Percentiles rank a stretch among this genome's conserved stretches.
These are phyloP conservation scores for Geum urbanum DNA, from an alignment of 306 rosid species.

Conservation along the genomic window DNA sequence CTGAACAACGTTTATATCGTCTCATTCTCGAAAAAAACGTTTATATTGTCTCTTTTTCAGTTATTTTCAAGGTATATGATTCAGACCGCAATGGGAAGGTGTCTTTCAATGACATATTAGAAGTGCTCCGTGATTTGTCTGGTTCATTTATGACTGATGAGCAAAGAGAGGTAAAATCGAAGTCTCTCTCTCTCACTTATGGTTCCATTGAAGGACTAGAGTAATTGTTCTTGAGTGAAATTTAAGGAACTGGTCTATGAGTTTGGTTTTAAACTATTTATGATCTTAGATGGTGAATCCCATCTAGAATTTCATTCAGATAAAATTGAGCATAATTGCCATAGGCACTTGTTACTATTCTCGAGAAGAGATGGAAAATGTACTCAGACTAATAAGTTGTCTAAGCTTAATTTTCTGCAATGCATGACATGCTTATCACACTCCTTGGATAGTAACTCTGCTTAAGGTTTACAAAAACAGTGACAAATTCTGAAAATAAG, in stretches of 20 bases:
- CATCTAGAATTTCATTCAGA: neutral
- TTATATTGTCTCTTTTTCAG: constrained; percentile 31
- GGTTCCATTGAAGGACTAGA: neutral
- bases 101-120: constrained; percentile 63
- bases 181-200: neutral
- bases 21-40: neutral
- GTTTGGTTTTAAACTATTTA: neutral
- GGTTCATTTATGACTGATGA: constrained; percentile 78
- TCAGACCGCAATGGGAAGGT: constrained; percentile 73
- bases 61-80: constrained; percentile 83
- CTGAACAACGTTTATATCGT: neutral
- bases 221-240: neutral
- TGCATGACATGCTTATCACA: constrained; percentile 11
- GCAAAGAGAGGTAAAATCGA: constrained; percentile 77
- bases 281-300: too few relatives aligned
- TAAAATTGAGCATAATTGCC: neutral
- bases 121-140: constrained; percentile 78
- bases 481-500: neutral
- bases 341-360: neutral
- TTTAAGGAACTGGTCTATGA: neutral
- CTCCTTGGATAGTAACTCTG: neutral
- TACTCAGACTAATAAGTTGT: neutral
- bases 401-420: neutral
- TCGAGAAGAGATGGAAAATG: neutral
- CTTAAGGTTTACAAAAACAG: neutral